These are phyloP conservation scores for Microbotryum scabiosae DNA, from an alignment of 1,284 basidiomycete species.

Conservation along the genomic window DNA sequence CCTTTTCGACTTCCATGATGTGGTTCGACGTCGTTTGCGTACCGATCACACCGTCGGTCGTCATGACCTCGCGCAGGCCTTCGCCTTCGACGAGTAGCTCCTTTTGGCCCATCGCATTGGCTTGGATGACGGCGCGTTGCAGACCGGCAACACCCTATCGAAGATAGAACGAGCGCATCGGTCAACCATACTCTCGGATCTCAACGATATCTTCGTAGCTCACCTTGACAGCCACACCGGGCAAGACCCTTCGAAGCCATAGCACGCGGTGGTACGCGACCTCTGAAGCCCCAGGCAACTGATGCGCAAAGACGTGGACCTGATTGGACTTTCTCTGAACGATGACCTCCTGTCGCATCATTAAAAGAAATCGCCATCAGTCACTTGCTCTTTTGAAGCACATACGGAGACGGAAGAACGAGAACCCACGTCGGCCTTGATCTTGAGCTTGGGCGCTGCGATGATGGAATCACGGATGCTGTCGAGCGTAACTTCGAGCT, in stretches of 20 bases:
- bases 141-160: slow-evolving; percentile 69
- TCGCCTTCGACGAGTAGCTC: slow-evolving; percentile 85
- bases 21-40: slow-evolving; percentile 92
- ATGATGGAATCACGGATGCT: slow-evolving; percentile 90
- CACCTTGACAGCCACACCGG: slow-evolving; percentile 81
- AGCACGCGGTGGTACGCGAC: slow-evolving; percentile 76
- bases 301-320: slow-evolving; percentile 62
- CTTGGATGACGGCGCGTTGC: slow-evolving; percentile 83
- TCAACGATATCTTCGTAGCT: too few species aligned
- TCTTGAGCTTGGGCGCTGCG: slow-evolving; percentile 78
- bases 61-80: slow-evolving; percentile 96
- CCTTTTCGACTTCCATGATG: slow-evolving; percentile 88
- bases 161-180: background rate
- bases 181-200: too few species aligned
- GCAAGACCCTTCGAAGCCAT: slow-evolving; percentile 69
- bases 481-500: slow-evolving; percentile 88
- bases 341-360: slow-evolving; percentile 28
- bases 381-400: too few species aligned
- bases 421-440: slow-evolving; percentile 64
- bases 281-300: slow-evolving; percentile 60
- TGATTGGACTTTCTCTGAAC: slow-evolving; percentile 51
- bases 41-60: slow-evolving; percentile 89
- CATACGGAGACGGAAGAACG: too few species aligned
- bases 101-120: slow-evolving; percentile 71
- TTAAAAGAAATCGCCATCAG: background rate